Evolutionary conservation across 176 grass and related monocot genomes (phyloP).

Genomic region (Avena eriantha): DNA sequence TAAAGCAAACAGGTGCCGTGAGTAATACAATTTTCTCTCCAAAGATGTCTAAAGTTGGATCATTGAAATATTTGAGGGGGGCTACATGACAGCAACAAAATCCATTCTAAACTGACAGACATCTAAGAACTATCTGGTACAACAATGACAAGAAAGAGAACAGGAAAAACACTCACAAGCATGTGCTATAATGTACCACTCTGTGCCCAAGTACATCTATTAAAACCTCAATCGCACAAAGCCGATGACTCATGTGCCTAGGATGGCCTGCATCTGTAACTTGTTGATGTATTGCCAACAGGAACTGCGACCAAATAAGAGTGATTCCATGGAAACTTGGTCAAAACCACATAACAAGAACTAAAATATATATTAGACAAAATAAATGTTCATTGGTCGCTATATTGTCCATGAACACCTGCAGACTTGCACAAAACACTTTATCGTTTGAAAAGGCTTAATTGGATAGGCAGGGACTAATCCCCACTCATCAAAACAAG

Average conservation of each 20-base stretch:
- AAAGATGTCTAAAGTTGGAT: conserved; percentile 21
- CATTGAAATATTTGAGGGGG: conserved; percentile 5
- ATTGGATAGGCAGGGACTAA: not conserved
- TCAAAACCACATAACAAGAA: conserved; percentile 27
- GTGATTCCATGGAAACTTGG: conserved; percentile 7
- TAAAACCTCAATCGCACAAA: conserved; percentile 83
- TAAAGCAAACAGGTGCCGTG: conserved; percentile 4
- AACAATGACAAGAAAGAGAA: conserved; percentile 35
- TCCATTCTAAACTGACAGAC: not conserved
- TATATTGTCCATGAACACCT: not conserved
- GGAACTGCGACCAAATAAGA: conserved; percentile 64
- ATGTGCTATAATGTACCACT: conserved; percentile 83
- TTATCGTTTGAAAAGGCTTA: not conserved
- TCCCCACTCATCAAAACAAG: conserved; percentile 1
- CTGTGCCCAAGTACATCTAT: conserved; percentile 81
- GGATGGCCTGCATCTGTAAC: conserved; percentile 79
- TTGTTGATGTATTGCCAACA: conserved; percentile 89
- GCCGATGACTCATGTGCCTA: conserved; percentile 71
- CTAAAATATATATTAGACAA: conserved; percentile 15
- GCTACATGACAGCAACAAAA: not conserved
- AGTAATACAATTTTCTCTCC: not conserved
- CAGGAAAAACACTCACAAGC: conserved; percentile 67
- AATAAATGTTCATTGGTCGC: conserved; percentile 17
- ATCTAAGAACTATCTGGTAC: conserved; percentile 24
- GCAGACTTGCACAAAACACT: conserved; percentile 18